Evolutionary conservation across 2,329 filamentous ascomycete species (phyloP), one percentile per base, ranked within the genome.

Genomic region (Trichoderma pleuroti): DNA sequence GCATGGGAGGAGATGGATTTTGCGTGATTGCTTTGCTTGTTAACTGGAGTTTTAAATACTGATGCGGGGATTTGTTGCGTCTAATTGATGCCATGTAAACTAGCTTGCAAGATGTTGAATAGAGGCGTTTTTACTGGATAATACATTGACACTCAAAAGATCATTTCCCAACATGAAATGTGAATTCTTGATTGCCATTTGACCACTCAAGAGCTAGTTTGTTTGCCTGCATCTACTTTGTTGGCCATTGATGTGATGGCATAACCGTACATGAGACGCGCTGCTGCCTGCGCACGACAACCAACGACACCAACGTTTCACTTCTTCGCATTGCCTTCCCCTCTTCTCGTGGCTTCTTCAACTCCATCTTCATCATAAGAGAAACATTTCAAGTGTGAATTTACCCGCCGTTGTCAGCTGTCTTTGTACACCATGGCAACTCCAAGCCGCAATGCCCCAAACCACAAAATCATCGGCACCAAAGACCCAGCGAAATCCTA

Each of bases 381-480:
- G n/a, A 52, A 24, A 2, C 16, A 18, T 56, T n/a, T n/a, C 7
- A 7, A 11, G 42, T 5, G 9, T 11, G 2, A 21, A 49, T 21
- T 21, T n/a, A 11, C 10, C 1, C n/a, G 42, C 10, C 42, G n/a
- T 49, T 21, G n/a, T 16, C 28, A 18, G n/a, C 21, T 18, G 21
- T 34, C 12, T 52, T 34, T n/a, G 6, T 21, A 46, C n/a, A 46
- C 5, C 28, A 64, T 64, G 61, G 61, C 61, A n/a, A 16, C 42
- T 18, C 5, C 54, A 16, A 52, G 16, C 21, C 32, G 11, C 21
- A 54, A 46, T 12, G 1, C 34, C 4, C 18, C 26, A 32, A 60
- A 32, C 9, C 52, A 68, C 21, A 70, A 70, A 52, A n/a, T 56
- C 21, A 72, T 72, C 42, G 67, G 70, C 36, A 62, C 60, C 8